Conservation (phyloP, 805 yeast species). For the Yarrowia sp. region DNA sequence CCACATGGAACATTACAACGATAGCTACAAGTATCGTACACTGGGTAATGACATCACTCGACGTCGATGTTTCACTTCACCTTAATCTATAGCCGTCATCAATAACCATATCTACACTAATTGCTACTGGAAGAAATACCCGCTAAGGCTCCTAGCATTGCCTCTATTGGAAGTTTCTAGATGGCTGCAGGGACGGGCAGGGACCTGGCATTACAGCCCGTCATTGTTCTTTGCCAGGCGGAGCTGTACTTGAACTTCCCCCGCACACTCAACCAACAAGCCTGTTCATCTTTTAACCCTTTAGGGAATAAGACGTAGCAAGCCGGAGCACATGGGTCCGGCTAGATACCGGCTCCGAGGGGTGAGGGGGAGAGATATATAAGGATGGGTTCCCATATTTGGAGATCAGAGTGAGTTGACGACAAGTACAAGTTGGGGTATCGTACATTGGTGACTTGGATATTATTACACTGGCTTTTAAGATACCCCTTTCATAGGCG, state of each 20-base stretch:
- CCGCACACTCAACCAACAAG: neutral
- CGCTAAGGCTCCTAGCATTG: neutral
- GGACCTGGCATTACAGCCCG: neutral
- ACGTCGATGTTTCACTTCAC: too few species aligned
- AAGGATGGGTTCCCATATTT: too few species aligned
- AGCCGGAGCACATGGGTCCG: neutral
- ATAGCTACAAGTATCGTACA: too few species aligned
- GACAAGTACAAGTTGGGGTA: too few species aligned
- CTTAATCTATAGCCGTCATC: too few species aligned
- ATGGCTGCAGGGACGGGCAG: constrained; percentile 5
- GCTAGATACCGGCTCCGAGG: neutral
- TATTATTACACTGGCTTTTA: too few species aligned
- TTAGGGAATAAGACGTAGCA: neutral
- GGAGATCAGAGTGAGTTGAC: too few species aligned
- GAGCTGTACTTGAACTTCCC: neutral
- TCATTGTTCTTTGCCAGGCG: neutral
- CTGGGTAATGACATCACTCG: too few species aligned
- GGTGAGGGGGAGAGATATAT: neutral
- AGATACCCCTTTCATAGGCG: too few species aligned
- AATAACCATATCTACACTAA: neutral
- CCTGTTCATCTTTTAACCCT: neutral
- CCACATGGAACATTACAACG: neutral
- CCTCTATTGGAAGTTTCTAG: constrained; percentile 20
- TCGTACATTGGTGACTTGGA: too few species aligned
- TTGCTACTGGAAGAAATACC: neutral